Conservation (phyloP, 768 basidiomycete species). For the Lentinus tigrinus region DNA sequence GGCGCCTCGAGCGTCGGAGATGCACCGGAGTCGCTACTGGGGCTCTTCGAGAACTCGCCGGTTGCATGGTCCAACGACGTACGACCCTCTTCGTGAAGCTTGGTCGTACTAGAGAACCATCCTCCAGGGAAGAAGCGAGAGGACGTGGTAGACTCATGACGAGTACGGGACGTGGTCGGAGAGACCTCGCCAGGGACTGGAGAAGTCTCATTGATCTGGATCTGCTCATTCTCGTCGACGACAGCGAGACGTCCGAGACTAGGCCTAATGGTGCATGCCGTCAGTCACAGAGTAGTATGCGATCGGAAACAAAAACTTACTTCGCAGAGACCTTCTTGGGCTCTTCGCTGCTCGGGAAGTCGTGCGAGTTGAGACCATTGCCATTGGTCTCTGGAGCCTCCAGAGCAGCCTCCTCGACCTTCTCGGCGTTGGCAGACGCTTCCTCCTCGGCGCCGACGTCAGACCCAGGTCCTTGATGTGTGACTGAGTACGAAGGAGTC, state of each 20-base stretch:
- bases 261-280: slow-evolving; percentile 12
- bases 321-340: slow-evolving; percentile 8
- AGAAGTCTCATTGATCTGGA: slow-evolving; percentile 16
- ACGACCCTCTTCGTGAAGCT: slow-evolving; percentile 40
- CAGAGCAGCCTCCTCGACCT: not conserved
- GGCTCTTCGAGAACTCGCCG: slow-evolving; percentile 42
- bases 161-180: slow-evolving; percentile 27
- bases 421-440: not conserved
- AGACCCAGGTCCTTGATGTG: slow-evolving; percentile 31
- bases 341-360: slow-evolving; percentile 18
- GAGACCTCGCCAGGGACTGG: slow-evolving; percentile 10
- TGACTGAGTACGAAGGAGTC: slow-evolving; percentile 41
- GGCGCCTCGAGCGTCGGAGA: slow-evolving; percentile 20
- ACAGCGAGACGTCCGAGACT: slow-evolving; percentile 24
- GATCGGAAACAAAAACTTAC: slow-evolving; percentile 2
- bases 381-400: not conserved
- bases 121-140: slow-evolving; percentile 58
- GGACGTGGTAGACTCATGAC: slow-evolving; percentile 55
- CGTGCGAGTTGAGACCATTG: slow-evolving; percentile 2
- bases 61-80: slow-evolving; percentile 49
- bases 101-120: slow-evolving; percentile 42
- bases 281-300: not conserved
- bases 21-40: not conserved
- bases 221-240: slow-evolving; percentile 22
- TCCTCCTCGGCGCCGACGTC: slow-evolving; percentile 12